These are phyloP conservation scores for Claviceps sorghi DNA, from an alignment of 2,329 filamentous ascomycete species.

Conservation along the genomic window DNA sequence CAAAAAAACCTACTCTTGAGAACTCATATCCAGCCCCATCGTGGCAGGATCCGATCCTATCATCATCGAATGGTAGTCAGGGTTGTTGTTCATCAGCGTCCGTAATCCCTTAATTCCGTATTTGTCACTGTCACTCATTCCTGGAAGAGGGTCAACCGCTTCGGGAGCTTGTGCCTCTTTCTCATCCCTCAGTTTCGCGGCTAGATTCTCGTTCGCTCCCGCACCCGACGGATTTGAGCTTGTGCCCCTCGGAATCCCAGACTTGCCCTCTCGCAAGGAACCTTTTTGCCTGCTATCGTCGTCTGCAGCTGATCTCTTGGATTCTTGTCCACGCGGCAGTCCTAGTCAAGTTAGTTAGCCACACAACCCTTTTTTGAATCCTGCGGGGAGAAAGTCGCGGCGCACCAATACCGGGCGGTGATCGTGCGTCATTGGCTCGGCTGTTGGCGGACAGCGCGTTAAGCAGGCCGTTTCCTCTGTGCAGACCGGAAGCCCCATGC, in stretches of 20 bases:
- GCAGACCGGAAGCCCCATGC: conserved; percentile 22
- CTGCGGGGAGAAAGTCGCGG: conserved; percentile 6
- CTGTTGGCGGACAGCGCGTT: conserved; percentile 49
- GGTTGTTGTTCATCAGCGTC: conserved; percentile 48
- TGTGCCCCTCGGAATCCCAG: conserved; percentile 21
- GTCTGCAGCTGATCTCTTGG: conserved; percentile 14
- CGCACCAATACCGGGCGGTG: conserved; percentile 28
- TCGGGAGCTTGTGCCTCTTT: conserved; percentile 25
- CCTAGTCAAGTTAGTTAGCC: conserved; percentile 14
- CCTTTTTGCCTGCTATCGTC: conserved; percentile 30
- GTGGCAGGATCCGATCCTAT: conserved; percentile 43
- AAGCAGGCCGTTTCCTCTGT: conserved; percentile 45
- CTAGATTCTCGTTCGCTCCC: conserved; percentile 29
- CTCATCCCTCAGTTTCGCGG: conserved; percentile 28
- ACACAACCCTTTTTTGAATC: background rate
- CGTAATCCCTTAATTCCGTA: conserved; percentile 51
- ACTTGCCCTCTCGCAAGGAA: conserved; percentile 24
- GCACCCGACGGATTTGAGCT: conserved; percentile 28
- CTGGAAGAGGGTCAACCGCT: conserved; percentile 41
- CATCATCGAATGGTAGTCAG: conserved; percentile 47
- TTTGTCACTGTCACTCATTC: conserved; percentile 48
- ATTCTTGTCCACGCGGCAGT: conserved; percentile 28
- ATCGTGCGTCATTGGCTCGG: conserved; percentile 33
- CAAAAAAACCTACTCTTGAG: conserved; percentile 36
- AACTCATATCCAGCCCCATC: conserved; percentile 43